Base-by-base conservation (phyloP, 306 rosid species). In the Quercus variabilis region DNA sequence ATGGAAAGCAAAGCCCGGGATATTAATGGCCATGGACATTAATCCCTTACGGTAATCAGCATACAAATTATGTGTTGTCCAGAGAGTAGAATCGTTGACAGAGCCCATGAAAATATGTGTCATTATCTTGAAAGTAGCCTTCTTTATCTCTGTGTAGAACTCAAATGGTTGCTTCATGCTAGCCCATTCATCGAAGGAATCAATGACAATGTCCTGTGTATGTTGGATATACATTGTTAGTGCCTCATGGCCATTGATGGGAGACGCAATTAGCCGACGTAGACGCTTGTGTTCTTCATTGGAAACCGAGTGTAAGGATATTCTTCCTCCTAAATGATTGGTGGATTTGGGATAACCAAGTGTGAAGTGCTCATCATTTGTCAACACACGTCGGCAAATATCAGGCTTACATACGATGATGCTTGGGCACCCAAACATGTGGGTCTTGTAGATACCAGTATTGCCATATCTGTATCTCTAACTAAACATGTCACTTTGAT, bases 141-240 rank as follows among this genome's bases (percentile, higher is more conserved):
- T 64, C 41, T 74, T 78, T 79, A 83, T 10, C 73, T 83, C 83
- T 15, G 69, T 23, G 14, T 74, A 52, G 54, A 83, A 69, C 77
- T 83, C 81, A 1, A 83, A 25, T 5, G 82, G 83, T n/a, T 83
- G 6, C 49, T 74, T 78, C 86, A 78, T 83, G 76, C 58, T 69
- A 2, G 30, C 77, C 76, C 75, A 78, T 63, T 83, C 82, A 3
- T 78, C 77, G 72, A 83, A 41, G 25, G 59, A 74, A 26, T 21
- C 35, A 21, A 68, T 26, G 3, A 60, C 79, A 0, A 74, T 49
- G 12, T 72, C 56, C 69, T 83, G 74, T 12, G 78, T 55, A n/a
- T 8, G 76, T 0, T 41, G 49, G 5, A 83, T 56, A 73, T 78
- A 83, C 21, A 78, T 5, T 5, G 80, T 31, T 25, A 74, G 7